Evolutionary conservation across 2,329 filamentous ascomycete genomes (phyloP), one percentile per base, ranked within the genome.

Genomic region (Pseudogymnoascus sp.): DNA sequence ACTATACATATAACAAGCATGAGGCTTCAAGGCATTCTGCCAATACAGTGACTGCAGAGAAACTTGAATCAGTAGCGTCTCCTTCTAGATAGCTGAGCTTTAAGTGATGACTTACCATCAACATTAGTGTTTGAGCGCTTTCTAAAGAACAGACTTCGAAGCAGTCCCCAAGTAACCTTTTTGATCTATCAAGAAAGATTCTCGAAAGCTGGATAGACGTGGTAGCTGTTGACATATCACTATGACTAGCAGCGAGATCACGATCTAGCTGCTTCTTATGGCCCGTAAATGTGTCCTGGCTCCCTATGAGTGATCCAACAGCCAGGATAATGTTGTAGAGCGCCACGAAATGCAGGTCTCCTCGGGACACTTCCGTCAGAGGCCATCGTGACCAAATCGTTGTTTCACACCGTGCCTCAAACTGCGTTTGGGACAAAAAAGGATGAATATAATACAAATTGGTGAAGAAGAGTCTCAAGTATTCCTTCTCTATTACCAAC

Each of bases 1-100:
- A 62, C 71, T 74, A 62, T 74, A 73, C 70, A 74, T 72, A 65
- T 72, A 74, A 63, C 72, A 74, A 62, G 69, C 70, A 65, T 75
- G 73, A 8, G 72, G 72, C 29, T 72, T 71, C 21, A 74, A 50
- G 5, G 73, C 71, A 62, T 74, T 72, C 62, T 74, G 73, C 44
- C 71, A 73, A 59, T 71, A 74, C 10, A 73, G 59, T 4, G 68
- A 68, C 68, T 70, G 29, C 38, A 42, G 38, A 8, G 16, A 42
- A 42, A 21, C 37, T 40, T n/a, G 37, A 40, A 40, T 40, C n/a
- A 40, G 37, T 40, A 40, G 7, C 37, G 16, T 40, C 37, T 16
- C 37, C 14, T 40, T 40, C 37, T 6, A 40, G 37, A 40, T 40
- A 40, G 37, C 6, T 40, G 37, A 40, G 37, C 37, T 40, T 14